Evolutionary conservation across 768 basidiomycete species (phyloP).

Genomic region (Mrakia gelida): DNA sequence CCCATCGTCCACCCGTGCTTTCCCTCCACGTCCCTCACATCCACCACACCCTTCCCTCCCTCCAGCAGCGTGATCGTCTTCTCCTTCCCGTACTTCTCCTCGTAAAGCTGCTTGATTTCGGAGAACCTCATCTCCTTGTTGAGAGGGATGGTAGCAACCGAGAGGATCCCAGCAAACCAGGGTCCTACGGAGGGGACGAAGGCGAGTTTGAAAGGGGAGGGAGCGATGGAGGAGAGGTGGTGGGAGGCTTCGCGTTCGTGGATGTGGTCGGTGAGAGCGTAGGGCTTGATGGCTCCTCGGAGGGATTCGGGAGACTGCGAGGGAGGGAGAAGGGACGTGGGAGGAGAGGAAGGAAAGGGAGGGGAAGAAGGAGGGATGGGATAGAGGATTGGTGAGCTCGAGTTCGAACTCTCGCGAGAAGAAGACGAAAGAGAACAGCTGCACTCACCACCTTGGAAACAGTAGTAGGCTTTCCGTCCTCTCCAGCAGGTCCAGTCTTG

Average conservation of each 20-base stretch:
- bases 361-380: constrained; percentile 11
- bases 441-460: constrained; percentile 67
- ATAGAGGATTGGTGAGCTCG: not conserved
- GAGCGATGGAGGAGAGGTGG: constrained; percentile 64
- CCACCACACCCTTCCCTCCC: constrained; percentile 58
- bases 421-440: not conserved
- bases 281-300: constrained; percentile 70
- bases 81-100: constrained; percentile 71
- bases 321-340: not conserved
- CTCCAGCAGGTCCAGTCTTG: constrained; percentile 58
- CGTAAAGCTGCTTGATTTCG: constrained; percentile 69
- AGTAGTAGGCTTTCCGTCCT: constrained; percentile 66
- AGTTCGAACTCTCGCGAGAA: too few relatives aligned
- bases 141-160: constrained; percentile 78
- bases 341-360: not conserved
- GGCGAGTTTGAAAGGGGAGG: constrained; percentile 55
- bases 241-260: constrained; percentile 92
- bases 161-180: constrained; percentile 96
- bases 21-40: constrained; percentile 66
- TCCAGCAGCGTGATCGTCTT: constrained; percentile 60
- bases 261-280: constrained; percentile 92
- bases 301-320: constrained; percentile 61
- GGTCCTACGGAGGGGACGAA: constrained; percentile 84
- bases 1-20: constrained; percentile 88
- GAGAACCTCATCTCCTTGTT: constrained; percentile 60